phyloP scores from a whole-genome alignment of 495 filamentous ascomycete species.

The Daldinia concentrica region DNA sequence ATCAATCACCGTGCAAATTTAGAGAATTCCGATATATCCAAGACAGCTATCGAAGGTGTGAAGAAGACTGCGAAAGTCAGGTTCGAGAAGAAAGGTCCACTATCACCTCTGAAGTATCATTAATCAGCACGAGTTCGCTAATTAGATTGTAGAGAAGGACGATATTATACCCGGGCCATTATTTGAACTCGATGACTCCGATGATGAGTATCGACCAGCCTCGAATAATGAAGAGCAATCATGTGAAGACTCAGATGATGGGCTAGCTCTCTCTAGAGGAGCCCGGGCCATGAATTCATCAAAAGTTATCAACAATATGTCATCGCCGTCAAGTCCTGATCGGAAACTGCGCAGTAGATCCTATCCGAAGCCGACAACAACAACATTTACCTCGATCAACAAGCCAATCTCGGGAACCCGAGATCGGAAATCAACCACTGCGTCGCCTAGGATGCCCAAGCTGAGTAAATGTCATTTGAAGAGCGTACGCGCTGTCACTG shows the following conservation, averaged over 20 bases:
- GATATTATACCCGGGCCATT: neutral
- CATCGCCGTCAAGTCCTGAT: neutral
- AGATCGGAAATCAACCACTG: neutral
- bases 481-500: constrained; percentile 4
- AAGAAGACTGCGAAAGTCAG: neutral
- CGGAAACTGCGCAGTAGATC: constrained; percentile 12
- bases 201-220: constrained; percentile 25
- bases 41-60: neutral
- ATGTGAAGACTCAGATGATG: neutral
- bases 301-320: neutral
- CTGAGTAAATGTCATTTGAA: constrained; percentile 4
- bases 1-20: neutral
- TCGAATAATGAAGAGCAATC: constrained; percentile 4
- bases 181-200: constrained; percentile 1
- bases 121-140: neutral
- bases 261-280: neutral
- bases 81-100: constrained; percentile 16
- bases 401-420: neutral
- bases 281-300: neutral
- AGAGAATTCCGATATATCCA: neutral
- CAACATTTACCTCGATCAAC: constrained; percentile 11
- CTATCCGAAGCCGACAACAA: neutral
- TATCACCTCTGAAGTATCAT: neutral
- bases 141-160: neutral
- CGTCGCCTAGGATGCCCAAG: neutral